phyloP scores from a whole-genome alignment of 208 protist genomes.

The Acanthamoeba lenticulata region DNA sequence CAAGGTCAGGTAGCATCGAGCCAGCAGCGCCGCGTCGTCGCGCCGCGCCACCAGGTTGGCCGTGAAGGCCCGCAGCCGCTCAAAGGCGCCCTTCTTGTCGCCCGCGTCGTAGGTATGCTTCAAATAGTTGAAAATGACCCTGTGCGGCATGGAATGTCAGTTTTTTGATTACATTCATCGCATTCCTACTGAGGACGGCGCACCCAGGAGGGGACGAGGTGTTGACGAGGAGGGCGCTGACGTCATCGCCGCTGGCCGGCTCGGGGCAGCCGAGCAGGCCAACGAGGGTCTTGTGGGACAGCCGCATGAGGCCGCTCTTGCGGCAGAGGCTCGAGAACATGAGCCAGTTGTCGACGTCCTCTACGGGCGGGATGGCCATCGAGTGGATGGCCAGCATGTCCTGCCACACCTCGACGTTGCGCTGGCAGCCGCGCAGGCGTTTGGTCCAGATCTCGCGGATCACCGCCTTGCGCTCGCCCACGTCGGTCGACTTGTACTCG shows the following conservation, averaged over 20 bases:
- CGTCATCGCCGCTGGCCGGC: not conserved
- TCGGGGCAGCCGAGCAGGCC: conserved; percentile 3
- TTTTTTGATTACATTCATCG: too few relatives aligned
- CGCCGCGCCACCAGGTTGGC: not conserved
- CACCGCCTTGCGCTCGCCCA: conserved; percentile 45
- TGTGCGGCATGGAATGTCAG: too few relatives aligned
- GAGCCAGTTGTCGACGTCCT: conserved; percentile 68
- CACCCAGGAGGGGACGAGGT: not conserved
- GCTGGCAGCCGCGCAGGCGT: conserved; percentile 91
- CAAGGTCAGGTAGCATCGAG: conserved; percentile 60
- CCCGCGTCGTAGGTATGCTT: conserved; percentile 33
- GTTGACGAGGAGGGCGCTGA: not conserved
- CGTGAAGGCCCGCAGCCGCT: conserved; percentile 24
- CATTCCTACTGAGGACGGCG: not conserved
- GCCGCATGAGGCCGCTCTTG: conserved; percentile 49
- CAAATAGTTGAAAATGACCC: conserved; percentile 36
- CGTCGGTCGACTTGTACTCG: conserved; percentile 40
- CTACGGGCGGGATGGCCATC: conserved; percentile 58
- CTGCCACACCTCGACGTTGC: conserved; percentile 96
- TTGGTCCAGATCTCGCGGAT: conserved; percentile 90
- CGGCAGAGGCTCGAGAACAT: conserved; percentile 65
- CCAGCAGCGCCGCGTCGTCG: conserved; percentile 26
- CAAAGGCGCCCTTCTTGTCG: conserved; percentile 23
- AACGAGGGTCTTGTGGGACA: conserved; percentile 61
- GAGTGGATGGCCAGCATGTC: conserved; percentile 43